Percentiles rank a stretch among this genome's conserved stretches.
Conservation (phyloP, 2,329 filamentous ascomycete genomes). For the Scolecobasidium constrictum region DNA sequence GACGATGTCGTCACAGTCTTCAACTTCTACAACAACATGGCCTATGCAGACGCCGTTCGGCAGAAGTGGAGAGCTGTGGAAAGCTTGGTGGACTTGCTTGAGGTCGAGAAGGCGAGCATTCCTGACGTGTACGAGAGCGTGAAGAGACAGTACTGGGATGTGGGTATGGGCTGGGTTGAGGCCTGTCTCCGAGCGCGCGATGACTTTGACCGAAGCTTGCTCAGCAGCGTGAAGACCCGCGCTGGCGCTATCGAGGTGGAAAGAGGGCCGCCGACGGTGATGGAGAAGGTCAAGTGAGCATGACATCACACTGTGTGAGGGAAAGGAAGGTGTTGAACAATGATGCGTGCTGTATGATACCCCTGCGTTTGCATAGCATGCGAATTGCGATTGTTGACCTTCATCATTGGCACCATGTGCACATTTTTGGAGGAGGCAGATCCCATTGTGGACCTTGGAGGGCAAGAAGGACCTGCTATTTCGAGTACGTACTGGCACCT, state of each 20-base stretch:
- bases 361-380: no score
- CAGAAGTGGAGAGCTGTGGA: constrained; percentile 88
- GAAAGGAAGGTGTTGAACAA: no score
- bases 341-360: no score
- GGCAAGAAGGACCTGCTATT: no score
- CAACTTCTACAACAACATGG: constrained; percentile 63
- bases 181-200: constrained; percentile 76
- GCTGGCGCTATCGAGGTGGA: constrained; percentile 79
- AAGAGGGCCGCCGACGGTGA: constrained; percentile 79
- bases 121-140: constrained; percentile 72
- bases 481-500: no score
- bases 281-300: constrained; percentile 83
- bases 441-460: no score
- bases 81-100: constrained; percentile 67
- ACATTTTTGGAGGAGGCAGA: no score
- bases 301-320: no score
- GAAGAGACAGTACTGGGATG: constrained; percentile 82
- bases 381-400: no score
- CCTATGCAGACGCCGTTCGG: constrained; percentile 61
- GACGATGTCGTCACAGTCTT: constrained; percentile 88
- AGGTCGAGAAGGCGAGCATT: constrained; percentile 60
- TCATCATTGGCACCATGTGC: no score
- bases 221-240: constrained; percentile 76
- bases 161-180: constrained; percentile 93
- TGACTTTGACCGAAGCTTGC: constrained; percentile 85